Evolutionary conservation across 2,329 filamentous ascomycete species (phyloP), one percentile per base, ranked within the genome.

Genomic region (Colletotrichum sp.): DNA sequence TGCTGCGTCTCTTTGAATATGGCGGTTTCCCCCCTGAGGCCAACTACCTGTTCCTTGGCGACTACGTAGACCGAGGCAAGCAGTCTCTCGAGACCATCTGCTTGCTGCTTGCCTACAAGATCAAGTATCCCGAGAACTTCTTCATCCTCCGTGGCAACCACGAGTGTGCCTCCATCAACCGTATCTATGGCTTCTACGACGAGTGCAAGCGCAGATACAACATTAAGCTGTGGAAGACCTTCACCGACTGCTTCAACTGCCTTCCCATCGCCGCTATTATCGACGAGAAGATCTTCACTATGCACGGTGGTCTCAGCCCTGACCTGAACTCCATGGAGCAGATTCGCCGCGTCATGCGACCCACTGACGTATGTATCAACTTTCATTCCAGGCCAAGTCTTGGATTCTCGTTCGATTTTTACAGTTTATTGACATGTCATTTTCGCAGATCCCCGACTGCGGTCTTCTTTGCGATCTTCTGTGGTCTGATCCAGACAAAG

Each of bases 101-200:
- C 89, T 90, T 99, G 79, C 91, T 99, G 73, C 92, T 99, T 68
- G 96, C 96, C 78, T 99, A 99, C 92, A 99, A 99, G 92, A 98
- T 99, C 92, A 99, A 99, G 90, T 99, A 98, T 86, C 97, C 97
- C 65, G 97, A 99, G 89, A 99, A 99, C 90, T 99, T 99, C 89
- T 99, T 99, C 90, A 95, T 99, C 80, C 92, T 99, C 76, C 95
- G 97, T 80, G 97, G 97, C 79, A 99, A 99, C 90, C 97, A 99
- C 90, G 97, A 99, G 88, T 99, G 97, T 88, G 97, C 97, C 76
- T 98, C 95, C 69, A 98, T 99, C 90, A 99, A 98, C 90, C 95
- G 97, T 84, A 98, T 99, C 87, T 99, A 99, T 86, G 97, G 97
- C 77, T 99, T 99, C 90, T 99, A 99, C 90, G 97, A 99, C 84